Evolutionary conservation across 1,139 yeast genomes (phyloP), one percentile per base, ranked within the genome.

Genomic region (Magnusiomyces fungicola): DNA sequence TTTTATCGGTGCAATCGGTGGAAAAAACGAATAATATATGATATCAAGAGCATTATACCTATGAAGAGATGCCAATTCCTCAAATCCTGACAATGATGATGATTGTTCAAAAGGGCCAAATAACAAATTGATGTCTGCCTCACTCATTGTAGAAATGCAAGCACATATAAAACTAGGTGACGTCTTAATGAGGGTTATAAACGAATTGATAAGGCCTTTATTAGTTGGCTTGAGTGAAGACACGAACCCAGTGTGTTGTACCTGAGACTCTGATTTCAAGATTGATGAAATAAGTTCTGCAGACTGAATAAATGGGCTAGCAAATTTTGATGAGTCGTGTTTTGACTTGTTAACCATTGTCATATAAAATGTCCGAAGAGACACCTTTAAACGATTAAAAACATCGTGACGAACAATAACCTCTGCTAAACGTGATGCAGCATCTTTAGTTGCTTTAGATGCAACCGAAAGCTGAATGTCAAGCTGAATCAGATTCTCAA

Each of bases 111-210:
- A 22, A 6, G 54, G 48, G 2, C 48, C 49, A 24, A 55, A 56
- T 43, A 66, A 60, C n/a, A 51, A 39, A 32, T 49, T 51, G 27
- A 62, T 50, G 40, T 64, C 68, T 2, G 55, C 36, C 2, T 55
- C 49, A 2, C 57, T 47, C 59, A 67, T 53, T 18, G 62, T 57
- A 7, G 60, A 50, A n/a, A 65, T 51, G 1, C 66, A 61, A 12
- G 66, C 58, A 32, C 67, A 63, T 10, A 67, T 55, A 43, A 67
- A 67, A 16, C 63, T 63, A 0, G 70, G 70, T 2, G 69, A 63
- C 1, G 69, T 60, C 43, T 67, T 61, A 23, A 66, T 55, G 32
- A 67, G 53, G 4, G 68, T 61, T 43, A 67, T 48, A 50, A 66
- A 66, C 6, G 68, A 63, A 53, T 58, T 62, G 39, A 67, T 52